Evolutionary conservation across 1,284 basidiomycete genomes (phyloP).

Genomic region (Trichosporon ovoides): DNA sequence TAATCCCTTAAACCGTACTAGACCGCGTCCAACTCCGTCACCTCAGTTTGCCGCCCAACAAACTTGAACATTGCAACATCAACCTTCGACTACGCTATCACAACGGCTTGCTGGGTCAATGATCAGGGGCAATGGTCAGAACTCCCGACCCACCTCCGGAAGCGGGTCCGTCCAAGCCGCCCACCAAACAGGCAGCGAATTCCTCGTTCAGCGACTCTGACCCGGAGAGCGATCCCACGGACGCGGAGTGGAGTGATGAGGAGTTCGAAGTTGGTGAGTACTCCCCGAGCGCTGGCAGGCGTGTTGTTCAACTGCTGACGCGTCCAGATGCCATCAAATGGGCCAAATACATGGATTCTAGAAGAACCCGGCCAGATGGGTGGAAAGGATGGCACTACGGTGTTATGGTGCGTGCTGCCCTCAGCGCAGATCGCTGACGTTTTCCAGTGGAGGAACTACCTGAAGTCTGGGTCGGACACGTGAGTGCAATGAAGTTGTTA

Average conservation of each 20-base stretch:
- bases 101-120: neutral
- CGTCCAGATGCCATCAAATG: constrained; percentile 30
- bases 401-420: constrained; percentile 23
- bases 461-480: constrained; percentile 33
- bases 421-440: neutral
- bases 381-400: constrained; percentile 32
- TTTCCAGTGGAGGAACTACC: constrained; percentile 32
- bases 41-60: neutral
- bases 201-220: constrained; percentile 3
- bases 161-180: neutral
- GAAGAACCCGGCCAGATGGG: constrained; percentile 15
- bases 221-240: constrained; percentile 9
- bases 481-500: constrained; percentile 3
- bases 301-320: neutral
- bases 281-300: neutral
- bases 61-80: neutral
- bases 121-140: neutral
- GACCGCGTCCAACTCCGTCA: too few species aligned
- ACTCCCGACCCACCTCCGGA: constrained; percentile 1
- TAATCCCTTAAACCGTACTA: too few species aligned
- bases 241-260: constrained; percentile 3
- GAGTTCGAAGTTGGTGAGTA: constrained; percentile 29
- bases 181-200: neutral
- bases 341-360: constrained; percentile 26
- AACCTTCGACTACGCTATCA: neutral